Evolutionary conservation across 352 stramenopile genomes (phyloP), one percentile per base, ranked within the genome.

Genomic region (Globisporangium ultimum): DNA sequence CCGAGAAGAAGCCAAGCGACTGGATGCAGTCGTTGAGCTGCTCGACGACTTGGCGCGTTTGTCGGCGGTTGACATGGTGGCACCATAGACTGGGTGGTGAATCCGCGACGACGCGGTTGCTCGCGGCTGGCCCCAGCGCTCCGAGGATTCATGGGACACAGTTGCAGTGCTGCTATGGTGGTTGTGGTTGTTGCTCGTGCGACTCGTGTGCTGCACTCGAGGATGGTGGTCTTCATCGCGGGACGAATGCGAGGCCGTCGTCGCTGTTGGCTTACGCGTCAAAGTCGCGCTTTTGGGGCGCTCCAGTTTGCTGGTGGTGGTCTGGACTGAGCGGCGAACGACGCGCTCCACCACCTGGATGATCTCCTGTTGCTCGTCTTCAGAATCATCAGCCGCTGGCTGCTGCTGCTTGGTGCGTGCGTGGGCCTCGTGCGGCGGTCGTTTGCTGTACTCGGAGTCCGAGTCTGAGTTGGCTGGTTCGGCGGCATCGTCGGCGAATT

Each of bases 101-200:
- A 72, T 61, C 24, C 71, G 55, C 11, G 71, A 77, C 34, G 68
- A 68, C 1, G 65, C 59, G 8, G 64, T 60, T 0, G 61, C 51
- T 14, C 76, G 74, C 18, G 71, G 42, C 41, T 87, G 78, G 4
- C 76, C 77, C 79, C 77, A 87, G 40, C 80, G 81, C 17, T 78
- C 75, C 11, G 60, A 56, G 17, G 69, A 61, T 0, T 79, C 62
- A 40, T 70, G 22, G 4, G 60, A 72, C 28, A 5, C 28, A 36
- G 28, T 10, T 8, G 8, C 28, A n/a, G 67, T 53, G 4, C 21
- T 68, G 6, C 63, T 56, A n/a, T 72, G 63, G 24, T 78, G 78
- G 51, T 75, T 85, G 24, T 78, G 78, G 51, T 76, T 85, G 64
- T 71, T 81, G 36, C 66, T 66, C 4, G 40, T n/a, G 12, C 40